Evolutionary conservation across 2,329 filamentous ascomycete genomes (phyloP).

Genomic region (Aspergillus hiratsukae): DNA sequence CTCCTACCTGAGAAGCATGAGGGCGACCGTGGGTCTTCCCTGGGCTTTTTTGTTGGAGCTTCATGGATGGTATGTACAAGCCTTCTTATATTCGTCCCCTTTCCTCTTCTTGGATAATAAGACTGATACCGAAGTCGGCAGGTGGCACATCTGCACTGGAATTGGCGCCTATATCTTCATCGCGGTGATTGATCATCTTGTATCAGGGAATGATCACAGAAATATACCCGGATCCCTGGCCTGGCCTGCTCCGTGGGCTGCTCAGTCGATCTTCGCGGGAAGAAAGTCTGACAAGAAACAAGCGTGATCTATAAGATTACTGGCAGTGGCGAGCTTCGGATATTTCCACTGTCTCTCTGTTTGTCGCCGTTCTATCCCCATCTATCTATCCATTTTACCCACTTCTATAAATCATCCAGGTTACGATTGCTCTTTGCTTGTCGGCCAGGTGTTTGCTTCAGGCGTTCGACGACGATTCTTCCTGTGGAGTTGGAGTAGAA

Average conservation of each 20-base stretch:
- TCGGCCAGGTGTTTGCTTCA: too few relatives aligned
- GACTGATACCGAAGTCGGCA: background rate
- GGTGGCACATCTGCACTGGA: slow-evolving; percentile 21
- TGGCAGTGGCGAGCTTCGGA: too few relatives aligned
- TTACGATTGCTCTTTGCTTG: too few relatives aligned
- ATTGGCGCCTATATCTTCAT: slow-evolving; percentile 21
- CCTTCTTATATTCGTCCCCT: background rate
- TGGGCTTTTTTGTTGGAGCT: slow-evolving; percentile 25
- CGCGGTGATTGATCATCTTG: slow-evolving; percentile 16
- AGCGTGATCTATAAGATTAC: background rate
- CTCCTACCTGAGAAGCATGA: slow-evolving; percentile 10
- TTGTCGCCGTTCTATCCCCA: too few relatives aligned
- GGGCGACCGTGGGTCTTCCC: slow-evolving; percentile 19
- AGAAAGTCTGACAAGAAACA: background rate
- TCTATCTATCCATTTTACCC: too few relatives aligned
- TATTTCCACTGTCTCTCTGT: too few relatives aligned
- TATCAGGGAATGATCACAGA: slow-evolving; percentile 9
- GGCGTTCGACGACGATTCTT: too few relatives aligned
- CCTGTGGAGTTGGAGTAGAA: too few relatives aligned
- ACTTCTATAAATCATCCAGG: too few relatives aligned
- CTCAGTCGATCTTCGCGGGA: slow-evolving; percentile 14
- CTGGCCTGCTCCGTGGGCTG: slow-evolving; percentile 19
- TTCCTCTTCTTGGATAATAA: background rate
- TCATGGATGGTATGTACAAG: slow-evolving; percentile 25
- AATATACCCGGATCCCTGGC: slow-evolving; percentile 9